Evolutionary conservation across 2,329 filamentous ascomycete species (phyloP), one percentile per base, ranked within the genome.

Genomic region (Trichoderma hamatum): DNA sequence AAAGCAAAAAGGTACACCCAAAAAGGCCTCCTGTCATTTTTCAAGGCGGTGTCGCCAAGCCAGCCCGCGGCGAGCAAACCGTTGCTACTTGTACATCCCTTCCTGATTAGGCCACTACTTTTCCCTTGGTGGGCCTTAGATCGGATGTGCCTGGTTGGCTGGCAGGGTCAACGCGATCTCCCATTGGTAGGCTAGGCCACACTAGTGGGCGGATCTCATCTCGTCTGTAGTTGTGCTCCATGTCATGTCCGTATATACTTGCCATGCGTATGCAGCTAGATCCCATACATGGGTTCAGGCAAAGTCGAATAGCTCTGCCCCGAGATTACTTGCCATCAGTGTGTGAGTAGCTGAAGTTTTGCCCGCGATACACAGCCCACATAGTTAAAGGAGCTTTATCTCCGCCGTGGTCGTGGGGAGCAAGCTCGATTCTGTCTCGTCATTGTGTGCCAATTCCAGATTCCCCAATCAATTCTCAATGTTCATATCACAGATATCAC

Each of bases 81-180:
- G 51, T 36, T 39, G 36, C 51, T 32, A 65, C 19, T 24, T 43
- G 39, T 32, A 24, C 34, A 43, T 13, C 61, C 39, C 56, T 61
- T 56, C 63, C 26, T 43, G 21, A 30, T 39, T 58, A 51, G 36
- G 26, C 39, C 65, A 63, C 24, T 28, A 54, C 34, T 24, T 49
- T 30, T 7, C 16, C 24, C 10, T 30, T 13, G 4, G 36, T 52
- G 30, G 61, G 32, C 30, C 67, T 30, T 26, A 28, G 68, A 69
- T 69, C 68, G 63, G 63, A 67, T 55, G 55, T 46, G 36, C 54
- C 52, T 34, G 54, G 67, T 46, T 59, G 51, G 52, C 32, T n/a
- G n/a, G n/a, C 30, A 26, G 68, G 68, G 68, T 49, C 65, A 61
- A 56, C 64, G 61, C 28, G 56, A 67, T 59, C 7, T 55, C n/a